Conservation (phyloP, 129 eudicot genomes). For the Helianthus tuberosus region DNA sequence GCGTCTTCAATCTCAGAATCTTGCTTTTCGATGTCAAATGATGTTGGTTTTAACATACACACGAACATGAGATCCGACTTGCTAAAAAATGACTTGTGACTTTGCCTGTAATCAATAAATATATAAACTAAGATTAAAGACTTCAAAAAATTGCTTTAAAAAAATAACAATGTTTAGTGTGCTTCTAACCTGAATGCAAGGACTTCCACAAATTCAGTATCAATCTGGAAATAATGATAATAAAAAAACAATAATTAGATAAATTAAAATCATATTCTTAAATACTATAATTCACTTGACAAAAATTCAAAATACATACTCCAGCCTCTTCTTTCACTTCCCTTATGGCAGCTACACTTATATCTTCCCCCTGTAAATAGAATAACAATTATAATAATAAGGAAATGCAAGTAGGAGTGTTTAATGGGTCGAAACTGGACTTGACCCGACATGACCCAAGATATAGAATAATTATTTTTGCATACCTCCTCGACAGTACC, state of each 20-base stretch:
- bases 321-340: slow-evolving; percentile 79
- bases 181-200: background rate
- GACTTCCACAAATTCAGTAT: background rate
- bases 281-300: background rate
- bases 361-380: slow-evolving; percentile 55
- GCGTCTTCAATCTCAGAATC: slow-evolving; percentile 44
- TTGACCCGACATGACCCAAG: background rate
- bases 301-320: slow-evolving; percentile 38
- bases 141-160: background rate
- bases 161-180: background rate
- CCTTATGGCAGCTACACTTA: slow-evolving; percentile 56
- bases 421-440: background rate
- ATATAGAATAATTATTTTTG: background rate
- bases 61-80: slow-evolving; percentile 50
- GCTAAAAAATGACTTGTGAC: slow-evolving; percentile 45
- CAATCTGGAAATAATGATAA: background rate
- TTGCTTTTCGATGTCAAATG: slow-evolving; percentile 37
- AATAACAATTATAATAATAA: background rate
- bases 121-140: background rate
- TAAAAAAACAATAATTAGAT: slow-evolving; percentile 5
- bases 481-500: slow-evolving; percentile 59
- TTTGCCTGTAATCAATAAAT: background rate
- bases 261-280: background rate
- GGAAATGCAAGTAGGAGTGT: background rate
- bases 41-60: slow-evolving; percentile 43